A percentile compares a stretch with the other conserved stretches of the same genome.
Conservation (phyloP, 164 flowering plant genomes). For the Stephania cephalantha region DNA sequence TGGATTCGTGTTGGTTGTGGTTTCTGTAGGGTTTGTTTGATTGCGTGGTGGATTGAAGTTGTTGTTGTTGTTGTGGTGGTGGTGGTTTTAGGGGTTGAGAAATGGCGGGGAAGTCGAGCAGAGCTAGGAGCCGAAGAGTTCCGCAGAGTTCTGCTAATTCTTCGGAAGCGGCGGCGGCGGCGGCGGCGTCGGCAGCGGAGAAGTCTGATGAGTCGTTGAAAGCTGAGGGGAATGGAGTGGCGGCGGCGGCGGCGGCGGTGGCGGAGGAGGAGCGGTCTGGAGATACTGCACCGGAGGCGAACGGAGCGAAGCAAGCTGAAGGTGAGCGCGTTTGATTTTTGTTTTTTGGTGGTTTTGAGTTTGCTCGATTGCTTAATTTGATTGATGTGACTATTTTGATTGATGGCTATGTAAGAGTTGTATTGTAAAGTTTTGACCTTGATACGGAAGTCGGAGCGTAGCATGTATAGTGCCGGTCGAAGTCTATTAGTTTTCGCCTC, state of each 20-base stretch:
- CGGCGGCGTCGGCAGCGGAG: conserved; percentile 27
- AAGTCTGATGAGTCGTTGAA: conserved; percentile 25
- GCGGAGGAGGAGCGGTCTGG: neutral
- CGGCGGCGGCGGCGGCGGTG: neutral
- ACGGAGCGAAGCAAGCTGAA: conserved; percentile 19
- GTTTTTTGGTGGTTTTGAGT: neutral
- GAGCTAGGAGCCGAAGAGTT: conserved; percentile 46
- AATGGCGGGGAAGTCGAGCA: conserved; percentile 89
- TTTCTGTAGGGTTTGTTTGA: neutral
- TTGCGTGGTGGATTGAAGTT: neutral
- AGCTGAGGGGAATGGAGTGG: conserved; percentile 35
- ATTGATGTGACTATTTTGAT: neutral
- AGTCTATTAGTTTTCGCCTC: no score
- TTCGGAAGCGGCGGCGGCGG: conserved; percentile 23
- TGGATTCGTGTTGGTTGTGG: neutral
- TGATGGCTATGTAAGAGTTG: neutral
- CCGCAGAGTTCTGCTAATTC: conserved; percentile 32
- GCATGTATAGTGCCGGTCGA: neutral
- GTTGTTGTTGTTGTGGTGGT: conserved; percentile 1
- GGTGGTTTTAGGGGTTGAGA: conserved; percentile 8
- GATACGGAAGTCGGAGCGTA: neutral
- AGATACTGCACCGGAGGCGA: conserved; percentile 11
- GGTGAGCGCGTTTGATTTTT: conserved; percentile 11
- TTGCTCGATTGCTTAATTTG: neutral
- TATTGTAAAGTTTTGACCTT: neutral